phyloP scores from a whole-genome alignment of 768 basidiomycete species.

The Trichaptum fuscoviolaceum region DNA sequence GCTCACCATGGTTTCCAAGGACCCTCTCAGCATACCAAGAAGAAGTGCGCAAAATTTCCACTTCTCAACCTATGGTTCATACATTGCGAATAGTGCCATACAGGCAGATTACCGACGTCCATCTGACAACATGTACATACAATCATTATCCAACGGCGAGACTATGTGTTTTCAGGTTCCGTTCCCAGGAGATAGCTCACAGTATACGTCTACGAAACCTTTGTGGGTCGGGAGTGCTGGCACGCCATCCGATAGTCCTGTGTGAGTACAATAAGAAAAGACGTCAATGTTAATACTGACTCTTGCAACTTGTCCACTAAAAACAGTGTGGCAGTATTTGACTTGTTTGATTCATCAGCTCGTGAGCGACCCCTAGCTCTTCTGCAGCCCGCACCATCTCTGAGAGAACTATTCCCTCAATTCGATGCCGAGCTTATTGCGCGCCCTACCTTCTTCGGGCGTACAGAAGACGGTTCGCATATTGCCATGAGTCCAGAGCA shows the following conservation, averaged over 20 bases:
- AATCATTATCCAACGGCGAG: not conserved
- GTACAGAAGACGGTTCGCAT: not conserved
- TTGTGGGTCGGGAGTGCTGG: not conserved
- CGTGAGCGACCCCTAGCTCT: not conserved
- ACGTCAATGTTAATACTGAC: not conserved
- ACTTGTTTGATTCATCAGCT: not conserved
- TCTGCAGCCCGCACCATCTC: not conserved
- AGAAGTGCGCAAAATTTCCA: not conserved
- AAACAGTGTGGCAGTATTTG: slow-evolving; percentile 1
- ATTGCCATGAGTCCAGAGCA: slow-evolving; percentile 3
- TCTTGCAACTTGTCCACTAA: not conserved
- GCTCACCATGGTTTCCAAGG: not conserved
- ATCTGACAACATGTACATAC: not conserved
- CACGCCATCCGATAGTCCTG: not conserved
- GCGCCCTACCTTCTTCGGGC: not conserved
- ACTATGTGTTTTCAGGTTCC: not conserved
- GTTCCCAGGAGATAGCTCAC: not conserved
- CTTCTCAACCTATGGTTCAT: not conserved
- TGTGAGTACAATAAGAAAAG: not conserved
- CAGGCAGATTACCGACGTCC: not conserved
- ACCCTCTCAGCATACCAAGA: not conserved
- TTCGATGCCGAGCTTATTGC: not conserved
- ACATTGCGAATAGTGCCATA: not conserved
- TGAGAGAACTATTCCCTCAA: not conserved
- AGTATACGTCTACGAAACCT: not conserved